Evolutionary conservation across 768 basidiomycete species (phyloP), one percentile per base, ranked within the genome.

Genomic region (Lactarius quietus): DNA sequence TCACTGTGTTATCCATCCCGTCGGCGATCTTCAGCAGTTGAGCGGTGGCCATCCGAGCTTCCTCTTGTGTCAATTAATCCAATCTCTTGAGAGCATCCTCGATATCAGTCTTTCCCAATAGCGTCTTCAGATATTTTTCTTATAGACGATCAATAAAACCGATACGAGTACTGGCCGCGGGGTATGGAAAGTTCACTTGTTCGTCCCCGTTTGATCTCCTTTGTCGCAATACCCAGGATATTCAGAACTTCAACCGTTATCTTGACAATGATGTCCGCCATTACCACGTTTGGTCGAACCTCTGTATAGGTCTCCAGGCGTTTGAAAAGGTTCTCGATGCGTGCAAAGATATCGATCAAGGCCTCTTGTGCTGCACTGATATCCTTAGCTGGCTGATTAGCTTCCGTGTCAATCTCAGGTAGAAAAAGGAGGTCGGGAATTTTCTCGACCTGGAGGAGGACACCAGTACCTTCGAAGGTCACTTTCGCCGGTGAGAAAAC

Each of bases 191-290:
- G 9, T 43, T 48, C n/a, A 59, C 58, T 43, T 7, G 33, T 43
- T 48, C 43, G 41, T 28, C 58, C 31, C 31, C 45, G 58, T 14
- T 59, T 59, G 1, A 59, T 59, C 58, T 59, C 58, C 20, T 45
- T 48, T 15, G 58, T 59, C 23, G 31, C 31, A 7, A 48, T 43
- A 4, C 29, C 43, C 6, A 59, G 15, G 29, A 59, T 59, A 29
- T 41, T 45, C 28, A 59, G 43, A 12, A 59, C 58, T 48, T 59
- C 58, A 3, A 48, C 43, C 58, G 48, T n/a, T 5, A 48, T 48
- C 31, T 59, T 59, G 14, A n/a, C 58, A 23, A 59, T 43, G 20
- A 48, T n/a, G 15, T 45, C 58, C 26, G 43, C 33, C 41, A 45
- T 58, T 9, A 28, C 38, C 7, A 6, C 29, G 29, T 2, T 18